Evolutionary conservation across 2,329 filamentous ascomycete species (phyloP).

Genomic region (Beauveria sp.): DNA sequence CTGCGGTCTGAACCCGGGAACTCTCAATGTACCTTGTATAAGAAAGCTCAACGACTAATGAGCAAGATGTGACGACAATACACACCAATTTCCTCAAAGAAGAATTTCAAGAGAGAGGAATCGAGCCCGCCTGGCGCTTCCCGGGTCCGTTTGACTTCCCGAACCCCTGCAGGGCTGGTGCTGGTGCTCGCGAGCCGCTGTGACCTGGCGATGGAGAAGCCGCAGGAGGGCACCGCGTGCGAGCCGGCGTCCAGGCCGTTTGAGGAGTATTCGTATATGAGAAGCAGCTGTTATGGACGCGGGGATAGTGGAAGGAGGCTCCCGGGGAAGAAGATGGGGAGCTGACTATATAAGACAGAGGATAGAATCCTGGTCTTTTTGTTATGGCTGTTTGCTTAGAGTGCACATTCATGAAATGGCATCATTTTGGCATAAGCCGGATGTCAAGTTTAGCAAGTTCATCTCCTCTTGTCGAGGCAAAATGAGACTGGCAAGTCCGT

Average conservation of each 20-base stretch:
- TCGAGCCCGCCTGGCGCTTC: conserved; percentile 26
- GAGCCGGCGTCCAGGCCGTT: conserved; percentile 16
- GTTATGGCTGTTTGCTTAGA: too few species aligned
- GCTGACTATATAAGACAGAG: too few species aligned
- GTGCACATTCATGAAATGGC: too few species aligned
- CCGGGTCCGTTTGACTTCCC: conserved; percentile 16
- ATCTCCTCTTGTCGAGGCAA: too few species aligned
- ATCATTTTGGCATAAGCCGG: too few species aligned
- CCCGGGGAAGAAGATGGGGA: background rate
- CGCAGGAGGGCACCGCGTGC: conserved; percentile 14
- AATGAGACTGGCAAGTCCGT: too few species aligned
- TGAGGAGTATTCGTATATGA: background rate
- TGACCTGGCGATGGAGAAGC: conserved; percentile 32
- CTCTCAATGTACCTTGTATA: too few species aligned
- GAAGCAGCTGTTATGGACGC: background rate
- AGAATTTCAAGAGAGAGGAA: background rate
- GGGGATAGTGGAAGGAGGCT: background rate
- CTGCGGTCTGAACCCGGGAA: background rate
- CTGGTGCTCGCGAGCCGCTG: conserved; percentile 29
- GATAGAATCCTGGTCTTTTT: too few species aligned
- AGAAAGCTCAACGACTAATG: background rate
- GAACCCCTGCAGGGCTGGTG: conserved; percentile 26
- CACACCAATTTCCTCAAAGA: too few species aligned
- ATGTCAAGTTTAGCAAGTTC: too few species aligned
- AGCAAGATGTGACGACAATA: background rate